phyloP scores from a whole-genome alignment of 495 filamentous ascomycete genomes.

The Penicillium mononematosum region DNA sequence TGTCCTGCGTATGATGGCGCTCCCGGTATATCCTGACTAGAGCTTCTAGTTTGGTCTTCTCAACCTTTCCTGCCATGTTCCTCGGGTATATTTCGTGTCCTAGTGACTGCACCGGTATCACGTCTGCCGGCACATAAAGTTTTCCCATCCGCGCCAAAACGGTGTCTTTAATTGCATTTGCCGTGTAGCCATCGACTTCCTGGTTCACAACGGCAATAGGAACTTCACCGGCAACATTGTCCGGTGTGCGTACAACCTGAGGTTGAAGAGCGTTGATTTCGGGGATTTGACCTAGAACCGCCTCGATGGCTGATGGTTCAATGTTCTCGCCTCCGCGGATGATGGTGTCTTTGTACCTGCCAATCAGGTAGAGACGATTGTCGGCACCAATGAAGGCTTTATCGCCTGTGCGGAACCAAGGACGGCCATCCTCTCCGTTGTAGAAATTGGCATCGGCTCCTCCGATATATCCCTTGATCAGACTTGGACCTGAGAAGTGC shows the following conservation, averaged over 20 bases:
- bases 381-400: slow-evolving; percentile 41
- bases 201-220: slow-evolving; percentile 21
- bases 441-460: slow-evolving; percentile 33
- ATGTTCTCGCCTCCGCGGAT: slow-evolving; percentile 53
- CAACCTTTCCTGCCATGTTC: slow-evolving; percentile 41
- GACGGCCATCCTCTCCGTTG: slow-evolving; percentile 23
- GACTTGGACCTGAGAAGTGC: slow-evolving; percentile 32
- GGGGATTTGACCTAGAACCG: slow-evolving; percentile 23
- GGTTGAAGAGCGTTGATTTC: slow-evolving; percentile 21
- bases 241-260: slow-evolving; percentile 17
- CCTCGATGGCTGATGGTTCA: slow-evolving; percentile 40
- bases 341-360: slow-evolving; percentile 51
- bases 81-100: slow-evolving; percentile 33
- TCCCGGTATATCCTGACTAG: slow-evolving; percentile 8
- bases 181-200: neutral
- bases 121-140: slow-evolving; percentile 31
- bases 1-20: too few relatives aligned
- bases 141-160: slow-evolving; percentile 31
- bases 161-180: slow-evolving; percentile 18
- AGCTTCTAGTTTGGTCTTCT: slow-evolving; percentile 30
- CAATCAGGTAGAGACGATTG: slow-evolving; percentile 37
- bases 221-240: slow-evolving; percentile 27
- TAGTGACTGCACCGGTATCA: slow-evolving; percentile 35
- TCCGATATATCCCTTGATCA: slow-evolving; percentile 35
- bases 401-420: slow-evolving; percentile 47